Evolutionary conservation across 257 asterid species (phyloP).

Genomic region (Scutellaria galericulata): DNA sequence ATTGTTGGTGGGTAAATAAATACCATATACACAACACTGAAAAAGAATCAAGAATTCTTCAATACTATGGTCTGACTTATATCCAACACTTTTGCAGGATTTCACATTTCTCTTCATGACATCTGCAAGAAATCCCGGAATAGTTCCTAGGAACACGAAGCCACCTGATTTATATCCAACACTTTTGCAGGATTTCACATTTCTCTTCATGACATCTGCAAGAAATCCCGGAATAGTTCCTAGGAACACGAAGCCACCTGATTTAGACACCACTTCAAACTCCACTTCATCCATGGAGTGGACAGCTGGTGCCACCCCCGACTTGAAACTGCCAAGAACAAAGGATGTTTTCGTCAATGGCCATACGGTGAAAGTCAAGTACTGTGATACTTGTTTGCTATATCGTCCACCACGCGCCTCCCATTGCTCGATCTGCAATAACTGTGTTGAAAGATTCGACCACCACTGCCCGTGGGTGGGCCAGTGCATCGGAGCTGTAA

Average conservation of each 20-base stretch:
- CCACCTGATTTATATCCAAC: slow-evolving; percentile 49
- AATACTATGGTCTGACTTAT: slow-evolving; percentile 24
- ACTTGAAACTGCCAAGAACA: slow-evolving; percentile 58
- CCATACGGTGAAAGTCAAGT: slow-evolving; percentile 64
- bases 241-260: slow-evolving; percentile 60
- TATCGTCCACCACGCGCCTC: slow-evolving; percentile 90
- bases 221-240: slow-evolving; percentile 79
- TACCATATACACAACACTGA: background rate
- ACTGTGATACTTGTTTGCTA: slow-evolving; percentile 74
- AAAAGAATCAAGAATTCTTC: background rate
- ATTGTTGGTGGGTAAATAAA: slow-evolving; percentile 52
- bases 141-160: slow-evolving; percentile 58
- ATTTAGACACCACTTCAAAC: slow-evolving; percentile 41
- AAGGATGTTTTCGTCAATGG: slow-evolving; percentile 71
- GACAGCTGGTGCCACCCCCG: slow-evolving; percentile 65
- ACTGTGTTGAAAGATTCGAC: slow-evolving; percentile 79
- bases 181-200: slow-evolving; percentile 57
- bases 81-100: slow-evolving; percentile 49
- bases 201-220: slow-evolving; percentile 63
- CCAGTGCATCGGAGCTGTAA: slow-evolving; percentile 86
- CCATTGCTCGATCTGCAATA: slow-evolving; percentile 86
- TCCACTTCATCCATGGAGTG: slow-evolving; percentile 69
- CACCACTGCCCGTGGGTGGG: slow-evolving; percentile 92
- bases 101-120: slow-evolving; percentile 62
- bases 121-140: slow-evolving; percentile 70